Percentiles rank a stretch among this genome's conserved stretches.
These are phyloP conservation scores for Stephanocyclus meneghinianus DNA, from an alignment of 352 stramenopile genomes.

Conservation along the genomic window DNA sequence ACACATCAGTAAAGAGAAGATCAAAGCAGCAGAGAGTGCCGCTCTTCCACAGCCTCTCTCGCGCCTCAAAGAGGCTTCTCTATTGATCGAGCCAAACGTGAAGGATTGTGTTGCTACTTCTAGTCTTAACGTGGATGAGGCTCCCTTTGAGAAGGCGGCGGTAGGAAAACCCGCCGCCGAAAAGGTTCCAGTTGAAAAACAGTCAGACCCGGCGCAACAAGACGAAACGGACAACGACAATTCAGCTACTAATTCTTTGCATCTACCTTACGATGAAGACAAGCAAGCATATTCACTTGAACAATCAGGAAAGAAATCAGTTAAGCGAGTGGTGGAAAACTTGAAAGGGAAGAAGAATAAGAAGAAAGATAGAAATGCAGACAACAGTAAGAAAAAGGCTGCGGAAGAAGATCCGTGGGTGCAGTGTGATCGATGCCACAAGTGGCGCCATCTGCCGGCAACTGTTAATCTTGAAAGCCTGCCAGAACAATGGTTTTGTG, in stretches of 20 bases:
- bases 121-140: too few species aligned
- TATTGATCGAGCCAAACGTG: not conserved
- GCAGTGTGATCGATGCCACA: constrained; percentile 93
- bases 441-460: constrained; percentile 92
- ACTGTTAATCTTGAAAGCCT: constrained; percentile 88
- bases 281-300: constrained; percentile 19
- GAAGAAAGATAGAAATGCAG: constrained; percentile 18
- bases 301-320: constrained; percentile 58
- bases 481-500: constrained; percentile 94
- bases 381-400: constrained; percentile 20
- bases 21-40: constrained; percentile 7
- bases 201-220: not conserved
- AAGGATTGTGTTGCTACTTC: not conserved
- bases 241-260: not conserved
- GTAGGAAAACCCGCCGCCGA: not conserved
- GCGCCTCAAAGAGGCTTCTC: not conserved
- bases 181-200: not conserved
- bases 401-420: constrained; percentile 86
- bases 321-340: constrained; percentile 71
- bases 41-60: not conserved
- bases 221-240: not conserved
- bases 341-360: constrained; percentile 59
- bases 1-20: constrained; percentile 41
- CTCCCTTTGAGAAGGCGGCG: too few species aligned
- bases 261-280: constrained; percentile 18